phyloP scores from a whole-genome alignment of 108 stramenopile species.

The Pinguiococcus pyrenoidosus region DNA sequence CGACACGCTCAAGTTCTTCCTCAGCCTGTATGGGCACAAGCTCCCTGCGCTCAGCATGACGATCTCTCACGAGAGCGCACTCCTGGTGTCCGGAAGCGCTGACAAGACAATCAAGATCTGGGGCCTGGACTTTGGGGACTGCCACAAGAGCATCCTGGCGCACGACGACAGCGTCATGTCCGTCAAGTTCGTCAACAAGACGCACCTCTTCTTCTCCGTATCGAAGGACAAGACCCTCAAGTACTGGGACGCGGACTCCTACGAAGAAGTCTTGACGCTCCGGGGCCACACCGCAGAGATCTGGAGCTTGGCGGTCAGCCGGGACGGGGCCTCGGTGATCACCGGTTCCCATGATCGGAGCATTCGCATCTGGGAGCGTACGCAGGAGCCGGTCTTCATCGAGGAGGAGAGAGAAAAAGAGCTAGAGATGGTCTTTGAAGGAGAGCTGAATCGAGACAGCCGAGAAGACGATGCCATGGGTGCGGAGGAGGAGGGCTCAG shows the following conservation, averaged over 20 bases:
- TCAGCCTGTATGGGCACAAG: conserved; percentile 93
- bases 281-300: conserved; percentile 77
- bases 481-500: conserved; percentile 19
- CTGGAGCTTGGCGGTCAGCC: conserved; percentile 61
- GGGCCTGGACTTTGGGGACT: conserved; percentile 99
- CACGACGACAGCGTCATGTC: conserved; percentile 90
- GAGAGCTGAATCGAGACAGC: conserved; percentile 38
- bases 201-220: conserved; percentile 87
- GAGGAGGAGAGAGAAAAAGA: conserved; percentile 88
- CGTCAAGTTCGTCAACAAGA: conserved; percentile 61
- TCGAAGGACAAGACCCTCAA: conserved; percentile 82
- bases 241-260: conserved; percentile 95
- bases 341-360: conserved; percentile 77
- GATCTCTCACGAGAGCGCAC: conserved; percentile 76
- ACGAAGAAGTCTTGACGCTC: conserved; percentile 77
- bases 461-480: conserved; percentile 28
- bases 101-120: conserved; percentile 96
- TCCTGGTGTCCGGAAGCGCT: conserved; percentile 83
- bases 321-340: conserved; percentile 70
- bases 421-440: conserved; percentile 71
- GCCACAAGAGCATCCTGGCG: conserved; percentile 87
- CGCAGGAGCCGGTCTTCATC: conserved; percentile 85
- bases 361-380: conserved; percentile 87
- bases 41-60: conserved; percentile 86
- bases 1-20: conserved; percentile 91